phyloP scores from a whole-genome alignment of 2,329 filamentous ascomycete genomes.

The Epicoccum nigrum region DNA sequence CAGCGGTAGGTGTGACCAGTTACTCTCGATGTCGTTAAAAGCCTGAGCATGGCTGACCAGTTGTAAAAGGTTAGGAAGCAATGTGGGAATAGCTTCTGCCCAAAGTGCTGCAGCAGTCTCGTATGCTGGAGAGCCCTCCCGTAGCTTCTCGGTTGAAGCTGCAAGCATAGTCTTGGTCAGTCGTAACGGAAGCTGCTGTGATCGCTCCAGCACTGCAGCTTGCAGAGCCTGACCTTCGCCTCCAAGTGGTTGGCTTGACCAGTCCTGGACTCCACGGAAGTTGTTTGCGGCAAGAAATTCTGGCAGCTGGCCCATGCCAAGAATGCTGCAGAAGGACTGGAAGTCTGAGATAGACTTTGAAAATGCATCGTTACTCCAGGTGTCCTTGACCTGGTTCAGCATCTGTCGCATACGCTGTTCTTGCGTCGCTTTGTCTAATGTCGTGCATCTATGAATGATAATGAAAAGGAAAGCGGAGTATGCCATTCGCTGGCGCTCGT shows the following conservation, averaged over 20 bases:
- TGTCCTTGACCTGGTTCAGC: slow-evolving; percentile 77
- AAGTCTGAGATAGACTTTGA: slow-evolving; percentile 75
- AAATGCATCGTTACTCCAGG: slow-evolving; percentile 78
- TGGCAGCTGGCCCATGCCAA: slow-evolving; percentile 81
- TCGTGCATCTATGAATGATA: slow-evolving; percentile 84
- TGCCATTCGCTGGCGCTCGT: slow-evolving; percentile 83
- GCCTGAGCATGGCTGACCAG: slow-evolving; percentile 89
- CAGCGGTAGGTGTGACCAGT: slow-evolving; percentile 77
- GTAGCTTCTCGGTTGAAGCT: slow-evolving; percentile 87
- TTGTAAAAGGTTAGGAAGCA: slow-evolving; percentile 85
- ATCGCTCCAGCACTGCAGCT: slow-evolving; percentile 75
- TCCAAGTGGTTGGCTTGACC: slow-evolving; percentile 79
- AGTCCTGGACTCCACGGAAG: slow-evolving; percentile 79
- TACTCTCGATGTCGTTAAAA: slow-evolving; percentile 78
- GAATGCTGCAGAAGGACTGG: slow-evolving; percentile 75
- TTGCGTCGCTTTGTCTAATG: slow-evolving; percentile 73
- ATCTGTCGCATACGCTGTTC: slow-evolving; percentile 76
- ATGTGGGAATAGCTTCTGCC: slow-evolving; percentile 78
- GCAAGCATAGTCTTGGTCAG: slow-evolving; percentile 91
- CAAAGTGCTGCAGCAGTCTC: slow-evolving; percentile 81
- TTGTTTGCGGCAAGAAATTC: slow-evolving; percentile 75
- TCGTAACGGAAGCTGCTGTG: slow-evolving; percentile 78
- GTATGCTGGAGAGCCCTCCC: slow-evolving; percentile 74
- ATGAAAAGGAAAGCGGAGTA: slow-evolving; percentile 93
- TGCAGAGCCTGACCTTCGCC: slow-evolving; percentile 80